A percentile compares a stretch with the other conserved stretches of the same genome.
phyloP scores from a whole-genome alignment of 2,329 filamentous ascomycete genomes.

The Penicillium sp. region DNA sequence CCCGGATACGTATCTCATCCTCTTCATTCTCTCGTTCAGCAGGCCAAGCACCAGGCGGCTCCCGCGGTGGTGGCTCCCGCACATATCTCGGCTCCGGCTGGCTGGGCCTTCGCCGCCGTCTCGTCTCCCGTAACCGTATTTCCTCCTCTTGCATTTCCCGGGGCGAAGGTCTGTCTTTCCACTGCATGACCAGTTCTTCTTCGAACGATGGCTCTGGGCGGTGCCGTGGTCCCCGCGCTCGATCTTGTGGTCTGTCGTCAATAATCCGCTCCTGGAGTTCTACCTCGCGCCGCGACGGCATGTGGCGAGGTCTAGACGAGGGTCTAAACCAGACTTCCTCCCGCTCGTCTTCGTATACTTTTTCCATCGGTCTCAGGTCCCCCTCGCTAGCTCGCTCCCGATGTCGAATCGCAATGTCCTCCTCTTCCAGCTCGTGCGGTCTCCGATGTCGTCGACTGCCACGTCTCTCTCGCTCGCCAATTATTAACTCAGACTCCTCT shows the following conservation, averaged over 20 bases:
- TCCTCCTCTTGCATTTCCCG: conserved; percentile 14
- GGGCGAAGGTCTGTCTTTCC: conserved; percentile 18
- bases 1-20: conserved; percentile 10
- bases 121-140: conserved; percentile 5
- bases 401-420: conserved; percentile 21
- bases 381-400: conserved; percentile 9
- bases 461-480: conserved; percentile 15
- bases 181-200: conserved; percentile 29
- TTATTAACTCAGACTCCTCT: conserved; percentile 1
- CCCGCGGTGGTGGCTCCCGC: conserved; percentile 1
- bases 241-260: conserved; percentile 14
- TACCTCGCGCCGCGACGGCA: conserved; percentile 2
- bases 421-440: conserved; percentile 30
- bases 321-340: background rate
- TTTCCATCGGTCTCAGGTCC: conserved; percentile 2
- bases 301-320: conserved; percentile 1
- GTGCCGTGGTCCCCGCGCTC: conserved; percentile 15
- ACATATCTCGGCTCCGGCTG: conserved; percentile 6
- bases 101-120: conserved; percentile 9
- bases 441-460: conserved; percentile 20
- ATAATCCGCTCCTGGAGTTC: conserved; percentile 6
- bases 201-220: conserved; percentile 10
- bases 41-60: conserved; percentile 11
- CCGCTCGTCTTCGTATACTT: conserved; percentile 2
- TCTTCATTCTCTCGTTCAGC: conserved; percentile 19